These are phyloP conservation scores for Zarea fungicola DNA, from an alignment of 2,329 filamentous ascomycete genomes.

Conservation along the genomic window DNA sequence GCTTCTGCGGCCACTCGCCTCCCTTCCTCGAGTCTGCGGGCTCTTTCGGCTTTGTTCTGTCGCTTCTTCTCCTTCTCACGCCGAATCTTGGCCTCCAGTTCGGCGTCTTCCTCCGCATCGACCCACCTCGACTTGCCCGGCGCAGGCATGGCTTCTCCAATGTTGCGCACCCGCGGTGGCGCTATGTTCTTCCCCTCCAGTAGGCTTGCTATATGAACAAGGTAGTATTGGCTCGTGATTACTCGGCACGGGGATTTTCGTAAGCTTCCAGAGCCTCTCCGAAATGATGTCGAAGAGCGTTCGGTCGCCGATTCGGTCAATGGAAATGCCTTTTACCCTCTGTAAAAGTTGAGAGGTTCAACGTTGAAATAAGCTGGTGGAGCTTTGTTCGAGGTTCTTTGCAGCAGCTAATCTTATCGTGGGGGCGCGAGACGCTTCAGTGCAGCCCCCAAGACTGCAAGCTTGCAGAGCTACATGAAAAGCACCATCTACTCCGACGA, in stretches of 20 bases:
- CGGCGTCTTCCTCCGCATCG: constrained; percentile 74
- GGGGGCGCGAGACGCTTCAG: not conserved
- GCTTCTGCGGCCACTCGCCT: constrained; percentile 30
- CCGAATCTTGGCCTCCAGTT: constrained; percentile 65
- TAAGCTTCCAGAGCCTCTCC: too few species aligned
- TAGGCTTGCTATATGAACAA: not conserved
- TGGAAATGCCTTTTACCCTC: not conserved
- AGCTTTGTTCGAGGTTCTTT: not conserved
- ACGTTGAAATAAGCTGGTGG: constrained; percentile 3
- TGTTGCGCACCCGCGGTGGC: constrained; percentile 1
- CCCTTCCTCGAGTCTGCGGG: constrained; percentile 56
- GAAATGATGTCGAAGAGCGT: too few species aligned
- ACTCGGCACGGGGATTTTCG: not conserved
- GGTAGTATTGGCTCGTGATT: constrained; percentile 4
- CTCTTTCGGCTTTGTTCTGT: constrained; percentile 75
- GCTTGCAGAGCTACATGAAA: constrained; percentile 13
- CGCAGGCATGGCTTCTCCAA: constrained; percentile 46
- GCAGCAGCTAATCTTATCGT: constrained; percentile 11
- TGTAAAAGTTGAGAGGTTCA: not conserved
- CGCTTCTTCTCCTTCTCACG: constrained; percentile 87
- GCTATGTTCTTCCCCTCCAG: too few species aligned
- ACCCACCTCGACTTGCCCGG: constrained; percentile 78
- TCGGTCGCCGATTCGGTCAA: not conserved
- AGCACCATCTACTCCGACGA: not conserved
- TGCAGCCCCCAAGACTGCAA: not conserved